Evolutionary conservation across 176 grass and related monocot genomes (phyloP), one percentile per base, ranked within the genome.

Genomic region (Tuctoria greenei): DNA sequence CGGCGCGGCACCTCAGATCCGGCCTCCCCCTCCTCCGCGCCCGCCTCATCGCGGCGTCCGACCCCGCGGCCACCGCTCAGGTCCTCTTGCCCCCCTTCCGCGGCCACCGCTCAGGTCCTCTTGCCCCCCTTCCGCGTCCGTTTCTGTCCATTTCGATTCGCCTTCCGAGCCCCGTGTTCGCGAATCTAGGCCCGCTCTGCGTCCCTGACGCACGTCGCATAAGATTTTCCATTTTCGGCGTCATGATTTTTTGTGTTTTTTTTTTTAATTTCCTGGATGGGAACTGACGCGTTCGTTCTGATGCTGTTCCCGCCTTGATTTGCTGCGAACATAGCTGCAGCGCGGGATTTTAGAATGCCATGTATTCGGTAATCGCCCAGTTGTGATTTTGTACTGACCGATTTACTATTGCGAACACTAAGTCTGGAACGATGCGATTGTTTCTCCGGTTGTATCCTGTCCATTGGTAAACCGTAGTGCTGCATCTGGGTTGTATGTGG

Each of bases 1-100:
- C 55, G 69, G 85, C 73, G 77, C 73, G 91, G 72, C 69, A 81
- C 71, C 77, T 93, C 69, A 86, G 87, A 85, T 93, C 81, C 73
- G 55, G 72, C n/a, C 47, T 87, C 36, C 81, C 87, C 43, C 77
- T 81, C 69, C 54, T 93, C 57, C 64, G 61, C 66, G 61, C 43
- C 49, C 73, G 55, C 81, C 81, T 93, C n/a, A n/a, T n/a, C 59
- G 67, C 54, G 49, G 41, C 73, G 52, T 47, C 50, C 49, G 80
- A 91, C 50, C 84, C 88, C 16, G 17, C 71, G 11, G 55, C 57
- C 45, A n/a, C 23, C 23, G 21, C 78, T 45, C 85, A 79, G 80
- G 85, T 83, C 3, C 18, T 5, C 10, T 20, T 4, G 4, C 41
- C 3, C 23, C 67, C 12, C 17, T 0, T 17, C 88, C 16, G 17